Base-by-base conservation (phyloP, 2,329 filamentous ascomycete genomes). In the Aspergillus sp. region DNA sequence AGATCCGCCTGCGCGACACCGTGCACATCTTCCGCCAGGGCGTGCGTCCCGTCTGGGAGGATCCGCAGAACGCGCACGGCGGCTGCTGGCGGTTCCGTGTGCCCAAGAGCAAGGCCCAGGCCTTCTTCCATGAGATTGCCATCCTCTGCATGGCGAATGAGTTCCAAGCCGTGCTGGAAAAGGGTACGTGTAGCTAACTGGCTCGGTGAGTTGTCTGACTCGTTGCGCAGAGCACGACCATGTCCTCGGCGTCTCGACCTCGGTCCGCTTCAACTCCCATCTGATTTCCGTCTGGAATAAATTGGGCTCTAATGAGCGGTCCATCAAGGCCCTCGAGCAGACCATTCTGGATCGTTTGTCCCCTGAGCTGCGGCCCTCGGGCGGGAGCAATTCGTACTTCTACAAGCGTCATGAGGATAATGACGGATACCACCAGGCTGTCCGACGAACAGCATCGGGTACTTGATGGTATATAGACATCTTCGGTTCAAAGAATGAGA, bases 211-310 rank as follows among this genome's bases (percentile, higher is more conserved):
- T 32, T 29, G 25, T 29, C 25, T 29, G 25, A 29, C 25, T 29
- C 11, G 25, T 29, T 3, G 31, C 16, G 53, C 65, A 91, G 89
- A 85, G 55, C 88, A 91, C 69, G 91, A 96, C 69, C 88, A 85
- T 61, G 81, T 97, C 62, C 94, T 92, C 69, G 93, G 93, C 47
- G 86, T 97, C 44, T 90, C 89, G 40, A 85, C 94, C 59, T 91
- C 88, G 1, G 89, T 93, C 53, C 87, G 92, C 64, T 95, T 94
- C 81, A 96, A 92, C 75, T 88, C 87, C 25, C 87, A 93, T 69
- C 84, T 96, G 58, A 88, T 97, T 69, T 88, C 89, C 62, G 84
- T 97, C 66, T 97, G 93, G 93, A 94, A 96, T 76, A 89, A 94
- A 57, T 88, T 96, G 66, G 86, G 87, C 19, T 86, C 85, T 55